Evolutionary conservation across 768 basidiomycete species (phyloP).

Genomic region (Clitopilus passeckerianus): DNA sequence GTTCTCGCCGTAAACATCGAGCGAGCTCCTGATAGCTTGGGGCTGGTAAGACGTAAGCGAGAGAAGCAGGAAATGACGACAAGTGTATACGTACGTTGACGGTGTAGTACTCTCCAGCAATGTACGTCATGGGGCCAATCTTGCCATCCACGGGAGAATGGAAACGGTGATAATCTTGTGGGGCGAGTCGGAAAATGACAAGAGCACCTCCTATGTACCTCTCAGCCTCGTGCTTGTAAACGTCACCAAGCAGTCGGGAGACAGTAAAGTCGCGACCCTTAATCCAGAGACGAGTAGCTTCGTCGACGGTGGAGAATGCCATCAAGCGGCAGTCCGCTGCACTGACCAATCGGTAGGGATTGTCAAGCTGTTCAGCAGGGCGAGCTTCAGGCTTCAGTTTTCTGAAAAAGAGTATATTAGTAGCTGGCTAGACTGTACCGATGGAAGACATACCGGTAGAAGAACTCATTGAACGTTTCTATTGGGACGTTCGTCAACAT

Average conservation of each 20-base stretch:
- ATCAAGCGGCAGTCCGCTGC: slow-evolving; percentile 97
- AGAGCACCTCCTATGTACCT: slow-evolving; percentile 78
- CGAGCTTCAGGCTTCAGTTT: slow-evolving; percentile 84
- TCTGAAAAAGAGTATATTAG: slow-evolving; percentile 26
- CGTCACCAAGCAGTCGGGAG: slow-evolving; percentile 71
- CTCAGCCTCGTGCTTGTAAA: slow-evolving; percentile 63
- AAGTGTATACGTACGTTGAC: slow-evolving; percentile 63
- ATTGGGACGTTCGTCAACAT: slow-evolving; percentile 3
- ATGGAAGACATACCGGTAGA: slow-evolving; percentile 50
- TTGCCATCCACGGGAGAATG: slow-evolving; percentile 82
- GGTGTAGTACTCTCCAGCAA: slow-evolving; percentile 93
- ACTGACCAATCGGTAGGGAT: slow-evolving; percentile 77
- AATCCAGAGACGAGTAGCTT: slow-evolving; percentile 92
- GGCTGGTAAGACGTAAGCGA: slow-evolving; percentile 41
- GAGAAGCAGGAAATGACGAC: not conserved
- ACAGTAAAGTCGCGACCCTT: slow-evolving; percentile 94
- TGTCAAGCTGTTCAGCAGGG: slow-evolving; percentile 64
- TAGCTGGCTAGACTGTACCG: not conserved
- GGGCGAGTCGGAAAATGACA: slow-evolving; percentile 87
- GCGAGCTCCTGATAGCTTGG: slow-evolving; percentile 84
- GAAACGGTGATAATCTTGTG: slow-evolving; percentile 96
- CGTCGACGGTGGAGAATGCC: slow-evolving; percentile 81
- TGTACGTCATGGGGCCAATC: slow-evolving; percentile 78
- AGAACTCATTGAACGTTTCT: slow-evolving; percentile 95
- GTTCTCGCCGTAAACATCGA: slow-evolving; percentile 96